phyloP scores from a whole-genome alignment of 257 asterid species.

The Penstemon davidsonii region DNA sequence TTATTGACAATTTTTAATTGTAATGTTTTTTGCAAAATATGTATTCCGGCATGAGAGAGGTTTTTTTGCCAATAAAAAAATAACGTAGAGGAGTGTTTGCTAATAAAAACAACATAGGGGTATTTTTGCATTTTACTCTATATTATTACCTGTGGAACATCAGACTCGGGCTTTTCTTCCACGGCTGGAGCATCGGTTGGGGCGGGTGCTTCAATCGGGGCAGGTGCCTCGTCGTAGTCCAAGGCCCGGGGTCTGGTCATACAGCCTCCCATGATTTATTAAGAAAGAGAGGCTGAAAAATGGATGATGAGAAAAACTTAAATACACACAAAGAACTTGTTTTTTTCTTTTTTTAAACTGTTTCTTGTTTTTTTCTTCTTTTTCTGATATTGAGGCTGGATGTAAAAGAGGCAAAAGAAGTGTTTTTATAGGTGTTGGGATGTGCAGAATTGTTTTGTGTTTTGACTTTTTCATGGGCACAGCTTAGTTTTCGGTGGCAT shows the following conservation, averaged over 20 bases:
- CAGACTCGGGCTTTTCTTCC: slow-evolving; percentile 38
- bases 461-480: slow-evolving; percentile 22
- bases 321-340: not conserved
- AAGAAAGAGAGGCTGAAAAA: slow-evolving; percentile 39
- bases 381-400: slow-evolving; percentile 31
- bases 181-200: slow-evolving; percentile 35
- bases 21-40: not conserved
- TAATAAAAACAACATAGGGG: not conserved
- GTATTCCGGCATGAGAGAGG: too few relatives aligned
- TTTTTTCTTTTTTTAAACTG: not conserved
- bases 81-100: not conserved
- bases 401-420: not conserved
- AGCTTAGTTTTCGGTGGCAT: slow-evolving; percentile 28
- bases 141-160: slow-evolving; percentile 39
- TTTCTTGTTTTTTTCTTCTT: not conserved
- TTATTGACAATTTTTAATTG: not conserved
- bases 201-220: slow-evolving; percentile 39
- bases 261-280: slow-evolving; percentile 77
- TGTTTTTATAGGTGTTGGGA: slow-evolving; percentile 36
- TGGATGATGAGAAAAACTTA: slow-evolving; percentile 7
- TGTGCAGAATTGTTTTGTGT: slow-evolving; percentile 1
- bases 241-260: slow-evolving; percentile 80
- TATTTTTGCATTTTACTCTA: not conserved
- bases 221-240: slow-evolving; percentile 40
- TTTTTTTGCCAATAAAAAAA: not conserved